phyloP scores from a whole-genome alignment of 2,329 filamentous ascomycete species.

The Monilinia polystroma region DNA sequence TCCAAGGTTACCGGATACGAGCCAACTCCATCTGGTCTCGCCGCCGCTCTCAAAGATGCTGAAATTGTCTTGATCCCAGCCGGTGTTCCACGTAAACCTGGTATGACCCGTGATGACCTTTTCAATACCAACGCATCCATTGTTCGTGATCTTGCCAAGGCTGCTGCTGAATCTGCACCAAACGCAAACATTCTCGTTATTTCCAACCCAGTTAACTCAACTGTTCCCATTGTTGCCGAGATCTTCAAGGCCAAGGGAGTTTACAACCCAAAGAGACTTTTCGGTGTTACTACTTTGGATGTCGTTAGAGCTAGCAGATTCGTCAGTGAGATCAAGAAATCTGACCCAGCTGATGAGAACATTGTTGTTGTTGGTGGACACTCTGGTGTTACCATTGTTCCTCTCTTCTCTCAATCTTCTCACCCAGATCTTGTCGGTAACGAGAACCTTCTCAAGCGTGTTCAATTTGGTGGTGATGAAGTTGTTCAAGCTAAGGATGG shows the following conservation, averaged over 20 bases:
- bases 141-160: slow-evolving; percentile 89
- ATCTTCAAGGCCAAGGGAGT: slow-evolving; percentile 90
- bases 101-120: slow-evolving; percentile 98
- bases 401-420: slow-evolving; percentile 90
- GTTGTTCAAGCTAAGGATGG: slow-evolving; percentile 99
- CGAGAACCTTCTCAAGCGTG: slow-evolving; percentile 75
- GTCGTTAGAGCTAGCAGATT: slow-evolving; percentile 98
- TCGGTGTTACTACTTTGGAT: slow-evolving; percentile 97
- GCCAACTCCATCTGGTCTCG: slow-evolving; percentile 80
- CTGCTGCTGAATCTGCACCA: slow-evolving; percentile 81
- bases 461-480: slow-evolving; percentile 99
- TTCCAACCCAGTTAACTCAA: slow-evolving; percentile 99
- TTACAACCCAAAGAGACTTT: slow-evolving; percentile 93
- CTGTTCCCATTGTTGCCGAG: slow-evolving; percentile 95
- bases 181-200: slow-evolving; percentile 96
- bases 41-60: slow-evolving; percentile 84
- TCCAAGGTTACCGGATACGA: slow-evolving; percentile 88
- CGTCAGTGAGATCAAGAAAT: slow-evolving; percentile 85
- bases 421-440: slow-evolving; percentile 80
- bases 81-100: slow-evolving; percentile 98
- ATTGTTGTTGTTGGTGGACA: slow-evolving; percentile 96
- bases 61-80: slow-evolving; percentile 97
- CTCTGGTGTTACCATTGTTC: slow-evolving; percentile 97
- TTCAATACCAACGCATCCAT: slow-evolving; percentile 99
- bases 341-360: slow-evolving; percentile 88